These are phyloP conservation scores for Fusarium newnesense DNA, from an alignment of 2,329 filamentous ascomycete species.

Conservation along the genomic window DNA sequence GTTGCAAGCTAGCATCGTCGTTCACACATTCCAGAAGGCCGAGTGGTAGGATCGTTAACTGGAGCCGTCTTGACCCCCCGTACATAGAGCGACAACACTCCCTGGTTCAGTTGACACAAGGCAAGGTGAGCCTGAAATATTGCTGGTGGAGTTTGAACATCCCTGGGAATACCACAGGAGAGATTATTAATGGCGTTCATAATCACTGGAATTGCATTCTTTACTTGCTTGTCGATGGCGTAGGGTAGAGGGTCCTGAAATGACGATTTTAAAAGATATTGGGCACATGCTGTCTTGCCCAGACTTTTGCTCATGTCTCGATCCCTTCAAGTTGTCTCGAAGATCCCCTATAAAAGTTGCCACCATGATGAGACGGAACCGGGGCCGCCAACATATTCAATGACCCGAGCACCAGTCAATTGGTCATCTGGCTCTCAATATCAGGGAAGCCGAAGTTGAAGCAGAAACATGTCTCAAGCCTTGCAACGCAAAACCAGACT, in stretches of 20 bases:
- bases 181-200: constrained; percentile 18
- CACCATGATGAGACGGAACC: not conserved
- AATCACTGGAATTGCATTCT: constrained; percentile 11
- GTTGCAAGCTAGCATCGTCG: constrained; percentile 27
- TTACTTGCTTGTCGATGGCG: not conserved
- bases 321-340: constrained; percentile 14
- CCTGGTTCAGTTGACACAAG: constrained; percentile 1
- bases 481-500: not conserved
- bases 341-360: not conserved
- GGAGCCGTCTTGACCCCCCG: constrained; percentile 22
- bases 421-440: not conserved
- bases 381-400: constrained; percentile 8
- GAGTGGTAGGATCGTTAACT: constrained; percentile 31
- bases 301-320: constrained; percentile 17
- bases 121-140: constrained; percentile 15
- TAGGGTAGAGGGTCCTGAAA: constrained; percentile 3
- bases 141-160: constrained; percentile 19
- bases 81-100: constrained; percentile 11
- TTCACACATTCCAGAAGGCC: constrained; percentile 41
- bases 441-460: constrained; percentile 6
- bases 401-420: not conserved
- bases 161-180: constrained; percentile 21
- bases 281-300: constrained; percentile 22
- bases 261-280: not conserved
- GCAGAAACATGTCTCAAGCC: constrained; percentile 32